phyloP scores from a whole-genome alignment of 345 rosid species.

The Viola odorata region DNA sequence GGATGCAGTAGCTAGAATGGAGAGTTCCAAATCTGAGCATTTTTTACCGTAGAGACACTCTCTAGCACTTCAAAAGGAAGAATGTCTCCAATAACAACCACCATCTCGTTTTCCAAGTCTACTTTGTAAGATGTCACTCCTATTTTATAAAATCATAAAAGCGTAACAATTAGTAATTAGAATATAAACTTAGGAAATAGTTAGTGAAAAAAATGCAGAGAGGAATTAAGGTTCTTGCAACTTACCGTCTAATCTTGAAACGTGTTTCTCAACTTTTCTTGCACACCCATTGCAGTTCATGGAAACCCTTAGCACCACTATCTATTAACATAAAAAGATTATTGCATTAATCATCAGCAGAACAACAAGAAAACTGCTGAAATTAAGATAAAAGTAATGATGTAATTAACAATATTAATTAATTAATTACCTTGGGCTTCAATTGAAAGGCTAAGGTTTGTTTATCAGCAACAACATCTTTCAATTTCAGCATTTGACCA shows the following conservation, averaged over 20 bases:
- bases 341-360: not conserved
- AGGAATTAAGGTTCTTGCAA: too few species aligned
- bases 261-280: constrained; percentile 81
- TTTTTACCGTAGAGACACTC: constrained; percentile 76
- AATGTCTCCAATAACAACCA: constrained; percentile 79
- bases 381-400: too few species aligned
- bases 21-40: constrained; percentile 69
- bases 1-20: not conserved
- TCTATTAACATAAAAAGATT: constrained; percentile 27
- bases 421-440: constrained; percentile 63
- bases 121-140: constrained; percentile 89
- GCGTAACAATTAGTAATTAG: too few species aligned
- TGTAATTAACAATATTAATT: not conserved
- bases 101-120: constrained; percentile 86
- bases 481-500: constrained; percentile 39
- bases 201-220: too few species aligned
- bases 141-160: constrained; percentile 21
- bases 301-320: constrained; percentile 78
- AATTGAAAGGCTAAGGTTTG: constrained; percentile 81
- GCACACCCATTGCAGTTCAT: constrained; percentile 96
- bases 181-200: too few species aligned
- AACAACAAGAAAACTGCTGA: not conserved
- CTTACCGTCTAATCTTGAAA: constrained; percentile 76
- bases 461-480: constrained; percentile 54
- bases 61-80: constrained; percentile 63